A percentile compares a stretch with the other conserved stretches of the same genome.
Conservation (phyloP, 495 filamentous ascomycete genomes). For the Neurospora sp. region DNA sequence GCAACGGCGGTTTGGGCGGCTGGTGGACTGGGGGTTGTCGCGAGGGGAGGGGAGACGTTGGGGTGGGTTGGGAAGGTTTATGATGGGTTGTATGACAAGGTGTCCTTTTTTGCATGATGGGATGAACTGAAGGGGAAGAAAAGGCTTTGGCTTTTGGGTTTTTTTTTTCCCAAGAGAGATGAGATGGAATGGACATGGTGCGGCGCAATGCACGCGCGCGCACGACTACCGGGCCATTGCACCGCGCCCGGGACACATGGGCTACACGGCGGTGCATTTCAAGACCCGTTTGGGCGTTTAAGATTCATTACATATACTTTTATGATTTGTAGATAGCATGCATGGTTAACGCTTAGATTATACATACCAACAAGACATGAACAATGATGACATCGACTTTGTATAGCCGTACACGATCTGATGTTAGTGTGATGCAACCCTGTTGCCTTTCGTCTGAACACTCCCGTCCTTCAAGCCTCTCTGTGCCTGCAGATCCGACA, state of each 20-base stretch:
- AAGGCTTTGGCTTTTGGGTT: neutral
- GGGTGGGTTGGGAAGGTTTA: slow-evolving; percentile 77
- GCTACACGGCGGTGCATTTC: neutral
- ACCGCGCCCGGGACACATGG: neutral
- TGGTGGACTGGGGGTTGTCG: slow-evolving; percentile 69
- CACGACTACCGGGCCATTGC: neutral
- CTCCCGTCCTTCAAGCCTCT: neutral
- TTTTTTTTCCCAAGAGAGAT: neutral
- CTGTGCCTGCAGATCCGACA: neutral
- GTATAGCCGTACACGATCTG: neutral
- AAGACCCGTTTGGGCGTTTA: neutral
- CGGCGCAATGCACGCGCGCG: neutral
- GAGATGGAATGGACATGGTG: neutral
- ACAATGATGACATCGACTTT: neutral
- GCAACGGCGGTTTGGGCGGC: slow-evolving; percentile 64
- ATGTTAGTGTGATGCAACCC: neutral
- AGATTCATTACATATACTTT: neutral
- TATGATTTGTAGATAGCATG: neutral
- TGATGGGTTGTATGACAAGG: slow-evolving; percentile 44
- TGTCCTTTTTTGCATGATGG: slow-evolving; percentile 11
- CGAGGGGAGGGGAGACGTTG: slow-evolving; percentile 52
- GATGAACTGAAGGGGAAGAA: neutral
- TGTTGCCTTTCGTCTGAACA: neutral
- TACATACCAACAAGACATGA: neutral
- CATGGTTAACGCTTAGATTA: neutral